These are phyloP conservation scores for Ensete ventricosum DNA, from an alignment of 176 grass and related monocot species.

Conservation along the genomic window DNA sequence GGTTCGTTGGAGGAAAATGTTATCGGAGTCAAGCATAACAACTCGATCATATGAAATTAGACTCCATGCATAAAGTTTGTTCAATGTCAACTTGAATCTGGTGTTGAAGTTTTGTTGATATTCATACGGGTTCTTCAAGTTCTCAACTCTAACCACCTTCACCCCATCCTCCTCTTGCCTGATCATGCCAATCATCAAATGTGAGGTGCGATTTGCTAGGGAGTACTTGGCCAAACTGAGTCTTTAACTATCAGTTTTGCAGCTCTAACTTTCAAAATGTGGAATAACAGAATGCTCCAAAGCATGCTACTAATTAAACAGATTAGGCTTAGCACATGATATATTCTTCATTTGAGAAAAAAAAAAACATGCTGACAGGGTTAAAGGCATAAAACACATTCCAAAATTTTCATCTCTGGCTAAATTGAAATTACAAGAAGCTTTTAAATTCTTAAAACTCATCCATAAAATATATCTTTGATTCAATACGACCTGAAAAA, in stretches of 20 bases:
- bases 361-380: not conserved
- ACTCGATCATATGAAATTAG: conserved; percentile 79
- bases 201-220: not conserved
- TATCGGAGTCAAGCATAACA: conserved; percentile 87
- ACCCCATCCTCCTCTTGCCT: conserved; percentile 89
- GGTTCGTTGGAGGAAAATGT: conserved; percentile 81
- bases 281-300: too few relatives aligned
- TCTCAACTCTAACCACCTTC: conserved; percentile 70
- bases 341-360: not conserved
- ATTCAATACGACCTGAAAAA: not conserved
- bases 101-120: conserved; percentile 55
- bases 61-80: conserved; percentile 96
- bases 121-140: conserved; percentile 88
- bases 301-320: not conserved
- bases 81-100: conserved; percentile 86
- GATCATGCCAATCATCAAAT: conserved; percentile 4
- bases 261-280: not conserved
- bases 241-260: not conserved
- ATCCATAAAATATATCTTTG: not conserved
- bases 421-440: not conserved
- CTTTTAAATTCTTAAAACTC: not conserved
- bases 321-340: not conserved
- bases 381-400: not conserved
- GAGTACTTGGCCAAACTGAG: not conserved
- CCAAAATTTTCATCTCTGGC: not conserved